A percentile compares a stretch with the other conserved stretches of the same genome.
These are phyloP conservation scores for Irpex rosettiformis DNA, from an alignment of 1,284 basidiomycete species.

Conservation along the genomic window DNA sequence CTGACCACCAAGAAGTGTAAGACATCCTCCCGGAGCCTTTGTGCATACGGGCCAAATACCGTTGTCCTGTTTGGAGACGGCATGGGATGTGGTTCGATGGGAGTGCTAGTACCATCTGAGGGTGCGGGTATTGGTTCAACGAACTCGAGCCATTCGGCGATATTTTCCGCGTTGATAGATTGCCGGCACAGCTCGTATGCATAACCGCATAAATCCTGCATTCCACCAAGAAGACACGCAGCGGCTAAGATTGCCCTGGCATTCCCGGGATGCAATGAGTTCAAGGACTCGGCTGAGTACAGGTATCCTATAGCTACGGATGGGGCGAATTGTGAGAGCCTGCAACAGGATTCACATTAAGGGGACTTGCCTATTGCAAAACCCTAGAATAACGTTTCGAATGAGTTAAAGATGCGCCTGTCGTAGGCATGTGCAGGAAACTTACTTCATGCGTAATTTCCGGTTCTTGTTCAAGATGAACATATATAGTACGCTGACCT, in stretches of 20 bases:
- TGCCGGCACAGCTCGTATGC: constrained; percentile 76
- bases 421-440: constrained; percentile 12
- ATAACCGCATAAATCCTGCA: constrained; percentile 77
- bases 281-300: constrained; percentile 70
- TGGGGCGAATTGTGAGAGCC: not conserved
- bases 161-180: constrained; percentile 70
- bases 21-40: constrained; percentile 65
- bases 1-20: constrained; percentile 73
- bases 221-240: constrained; percentile 77
- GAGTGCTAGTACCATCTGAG: constrained; percentile 48
- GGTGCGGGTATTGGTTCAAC: constrained; percentile 52
- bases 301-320: constrained; percentile 69
- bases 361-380: constrained; percentile 59
- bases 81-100: constrained; percentile 36
- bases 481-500: constrained; percentile 65
- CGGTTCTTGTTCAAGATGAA: constrained; percentile 72
- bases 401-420: constrained; percentile 17
- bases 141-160: constrained; percentile 76
- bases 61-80: constrained; percentile 39
- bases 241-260: constrained; percentile 80
- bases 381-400: constrained; percentile 41
- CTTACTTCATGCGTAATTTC: constrained; percentile 81
- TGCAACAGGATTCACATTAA: not conserved
- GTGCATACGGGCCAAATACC: constrained; percentile 70
- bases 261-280: constrained; percentile 68